Base-by-base conservation (phyloP, 2,329 filamentous ascomycete species). In the Tolypocladium tundrense region DNA sequence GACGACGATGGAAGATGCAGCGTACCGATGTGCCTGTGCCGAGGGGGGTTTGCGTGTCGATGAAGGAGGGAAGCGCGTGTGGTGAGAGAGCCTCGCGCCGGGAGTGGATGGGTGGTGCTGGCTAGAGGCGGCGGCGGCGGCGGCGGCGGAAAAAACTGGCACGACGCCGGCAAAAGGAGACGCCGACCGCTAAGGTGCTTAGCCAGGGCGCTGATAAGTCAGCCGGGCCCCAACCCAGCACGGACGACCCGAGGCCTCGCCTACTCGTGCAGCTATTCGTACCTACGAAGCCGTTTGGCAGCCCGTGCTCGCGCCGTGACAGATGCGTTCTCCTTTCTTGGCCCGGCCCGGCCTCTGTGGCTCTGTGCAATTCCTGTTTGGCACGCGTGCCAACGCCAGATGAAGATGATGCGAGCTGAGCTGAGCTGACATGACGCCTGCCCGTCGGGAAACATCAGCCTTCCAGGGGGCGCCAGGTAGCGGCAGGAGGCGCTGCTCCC, bases 61-160 rank as follows among this genome's bases (percentile, higher is more conserved):
- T 51, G 48, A 6, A 48, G 58, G 57, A 54, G 55, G 53, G 48
- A 43, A 54, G 58, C 61, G 61, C 58, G 61, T 57, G 56, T 60
- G 55, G 61, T 60, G 55, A 61, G 55, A 59, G 55, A 61, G 55
- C 39, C 56, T 62, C 61, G 61, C 61, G 61, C 55, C 57, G 59
- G 51, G 40, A 51, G 53, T 37, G 24, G 43, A 57, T 55, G 57
- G 51, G 57, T n/a, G 54, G 52, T 27, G 39, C 35, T 50, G 48
- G 51, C 51, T 4, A 27, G 24, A 27, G 51, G 51, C 50, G 41
- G 19, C 19, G 43, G 43, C 43, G 50, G 31, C 50, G 50, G 50
- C n/a, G 45, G 45, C 48, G 48, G 16, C 45, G 45, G 27, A 48
- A 51, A 51, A 51, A 33, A 33, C 48, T 51, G 48, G 48, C 48